Conservation (phyloP, 768 basidiomycete species). For the Suillus alpinus region DNA sequence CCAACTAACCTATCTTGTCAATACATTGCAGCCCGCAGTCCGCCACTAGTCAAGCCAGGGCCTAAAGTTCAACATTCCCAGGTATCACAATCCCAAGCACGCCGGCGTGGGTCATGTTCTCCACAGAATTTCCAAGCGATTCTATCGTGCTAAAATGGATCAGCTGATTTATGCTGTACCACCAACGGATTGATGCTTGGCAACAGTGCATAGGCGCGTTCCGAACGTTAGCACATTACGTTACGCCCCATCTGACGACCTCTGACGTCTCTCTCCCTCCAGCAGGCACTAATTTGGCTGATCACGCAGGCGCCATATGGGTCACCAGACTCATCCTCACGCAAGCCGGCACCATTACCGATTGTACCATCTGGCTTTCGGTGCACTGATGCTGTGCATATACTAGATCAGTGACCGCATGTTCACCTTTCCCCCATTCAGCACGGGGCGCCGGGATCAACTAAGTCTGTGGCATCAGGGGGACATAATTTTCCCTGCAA, state of each 20-base stretch:
- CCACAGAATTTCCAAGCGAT: not conserved
- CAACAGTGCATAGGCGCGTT: not conserved
- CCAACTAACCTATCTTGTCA: not conserved
- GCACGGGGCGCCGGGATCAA: not conserved
- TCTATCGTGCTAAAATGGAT: not conserved
- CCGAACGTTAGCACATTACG: not conserved
- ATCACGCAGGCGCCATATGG: not conserved
- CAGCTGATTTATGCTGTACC: not conserved
- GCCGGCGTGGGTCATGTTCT: not conserved
- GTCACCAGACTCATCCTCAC: not conserved
- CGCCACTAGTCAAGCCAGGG: not conserved
- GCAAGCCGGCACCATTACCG: not conserved
- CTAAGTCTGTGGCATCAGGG: too few relatives aligned
- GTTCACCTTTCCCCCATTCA: not conserved
- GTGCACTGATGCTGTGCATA: not conserved
- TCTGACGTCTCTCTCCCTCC: not conserved
- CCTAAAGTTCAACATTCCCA: not conserved
- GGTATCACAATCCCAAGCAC: too few relatives aligned
- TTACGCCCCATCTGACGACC: not conserved
- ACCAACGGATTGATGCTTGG: not conserved
- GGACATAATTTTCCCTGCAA: too few relatives aligned
- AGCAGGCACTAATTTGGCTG: not conserved
- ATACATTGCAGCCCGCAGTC: not conserved
- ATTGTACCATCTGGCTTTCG: not conserved
- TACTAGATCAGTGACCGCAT: not conserved